Evolutionary conservation across 345 rosid species (phyloP), one percentile per base, ranked within the genome.

Genomic region (Arabidopsis arenosa): DNA sequence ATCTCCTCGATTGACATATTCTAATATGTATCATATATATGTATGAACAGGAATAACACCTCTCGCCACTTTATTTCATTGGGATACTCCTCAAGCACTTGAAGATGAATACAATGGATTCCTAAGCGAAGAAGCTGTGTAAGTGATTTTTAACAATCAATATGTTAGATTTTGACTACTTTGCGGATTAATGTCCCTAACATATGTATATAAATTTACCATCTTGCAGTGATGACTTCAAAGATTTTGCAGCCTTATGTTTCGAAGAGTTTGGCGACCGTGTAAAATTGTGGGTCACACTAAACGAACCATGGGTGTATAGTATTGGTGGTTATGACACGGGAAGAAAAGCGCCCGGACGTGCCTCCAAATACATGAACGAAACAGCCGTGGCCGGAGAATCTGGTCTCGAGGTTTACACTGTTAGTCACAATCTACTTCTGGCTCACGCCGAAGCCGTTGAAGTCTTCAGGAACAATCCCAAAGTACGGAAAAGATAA

Each of bases 21-120:
- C 39, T 51, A 66, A 66, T 58, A 53, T 53, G 35, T 33, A 23
- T 43, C 4, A 18, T 28, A 26, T 33, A 35, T 39, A 17, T 70
- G 15, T 63, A 35, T 68, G 37, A 68, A 4, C 63, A 85, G 92
- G 88, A 49, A 66, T 88, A 45, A 66, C 63, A 21, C 92, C 92
- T 28, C 81, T 84, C 7, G 90, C 85, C 44, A 86, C 90, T 45
- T 73, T 88, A 26, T 81, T 81, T 33, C 92, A 84, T 11, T 88
- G 86, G 86, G 89, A 88, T 80, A 72, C 79, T 60, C 92, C 92
- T 33, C 90, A 88, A 80, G 81, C 85, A 4, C 82, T 88, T 18
- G 85, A 86, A 74, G 90, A 86, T 37, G 90, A 88, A 49, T 88
- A 86, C 33, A 80, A 70, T 28, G 92, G 92, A 55, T 85, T 88